Percentiles rank a stretch among this genome's conserved stretches.
phyloP scores from a whole-genome alignment of 2,329 filamentous ascomycete species.

The Diplodia scrobiculata region DNA sequence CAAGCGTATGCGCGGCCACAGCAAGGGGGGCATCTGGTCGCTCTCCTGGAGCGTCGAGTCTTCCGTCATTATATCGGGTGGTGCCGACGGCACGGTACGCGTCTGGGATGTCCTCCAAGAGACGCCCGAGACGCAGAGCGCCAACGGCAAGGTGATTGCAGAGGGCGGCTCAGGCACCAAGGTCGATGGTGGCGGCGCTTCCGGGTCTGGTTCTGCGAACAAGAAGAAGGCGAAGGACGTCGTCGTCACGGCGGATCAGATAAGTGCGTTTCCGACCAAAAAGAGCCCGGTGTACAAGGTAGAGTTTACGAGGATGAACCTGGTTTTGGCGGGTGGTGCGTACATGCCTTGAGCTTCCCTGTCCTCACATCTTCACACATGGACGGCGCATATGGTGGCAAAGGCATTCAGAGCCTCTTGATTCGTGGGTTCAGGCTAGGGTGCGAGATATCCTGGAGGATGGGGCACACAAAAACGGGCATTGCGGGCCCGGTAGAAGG shows the following conservation, averaged over 20 bases:
- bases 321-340: constrained; percentile 80
- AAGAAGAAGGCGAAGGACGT: constrained; percentile 83
- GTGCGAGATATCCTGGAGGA: constrained; percentile 18
- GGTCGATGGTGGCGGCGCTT: constrained; percentile 49
- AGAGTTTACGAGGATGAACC: constrained; percentile 90
- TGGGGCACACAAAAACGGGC: constrained; percentile 15
- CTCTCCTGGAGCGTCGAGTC: constrained; percentile 93
- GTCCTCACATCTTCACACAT: neutral
- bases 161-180: constrained; percentile 53
- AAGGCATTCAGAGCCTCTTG: constrained; percentile 12
- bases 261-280: constrained; percentile 93
- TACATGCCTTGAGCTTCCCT: constrained; percentile 54
- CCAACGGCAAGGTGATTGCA: constrained; percentile 56
- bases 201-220: constrained; percentile 38
- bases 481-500: neutral
- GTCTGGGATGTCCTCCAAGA: constrained; percentile 85
- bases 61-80: constrained; percentile 83
- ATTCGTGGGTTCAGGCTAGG: constrained; percentile 15
- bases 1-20: constrained; percentile 92
- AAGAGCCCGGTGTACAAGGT: constrained; percentile 94
- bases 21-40: constrained; percentile 89
- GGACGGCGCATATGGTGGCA: constrained; percentile 6
- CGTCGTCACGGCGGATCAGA: constrained; percentile 87
- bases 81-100: constrained; percentile 87
- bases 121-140: constrained; percentile 59